A percentile compares a stretch with the other conserved stretches of the same genome.
phyloP scores from a whole-genome alignment of 345 rosid species.

The Jatropha curcas region DNA sequence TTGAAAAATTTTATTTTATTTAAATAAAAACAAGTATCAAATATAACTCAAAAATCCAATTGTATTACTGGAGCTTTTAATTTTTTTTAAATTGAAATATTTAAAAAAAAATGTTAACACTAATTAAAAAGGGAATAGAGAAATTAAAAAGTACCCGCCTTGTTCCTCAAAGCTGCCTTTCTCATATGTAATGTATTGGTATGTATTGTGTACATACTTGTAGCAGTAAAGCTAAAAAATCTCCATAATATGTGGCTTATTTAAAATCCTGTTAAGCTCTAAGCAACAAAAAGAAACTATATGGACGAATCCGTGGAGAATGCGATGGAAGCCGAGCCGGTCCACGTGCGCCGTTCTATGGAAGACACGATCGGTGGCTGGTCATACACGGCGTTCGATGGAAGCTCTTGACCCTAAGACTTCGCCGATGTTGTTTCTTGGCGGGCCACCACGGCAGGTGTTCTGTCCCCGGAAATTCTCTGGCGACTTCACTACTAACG shows the following conservation, averaged over 20 bases:
- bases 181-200: not conserved
- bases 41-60: too few species aligned
- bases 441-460: constrained; percentile 84
- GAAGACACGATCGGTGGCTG: constrained; percentile 22
- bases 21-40: too few species aligned
- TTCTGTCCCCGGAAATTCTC: constrained; percentile 62
- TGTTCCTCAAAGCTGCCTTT: too few species aligned
- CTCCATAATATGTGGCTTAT: too few species aligned
- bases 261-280: not conserved
- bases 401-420: constrained; percentile 48
- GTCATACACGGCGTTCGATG: constrained; percentile 27
- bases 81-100: too few species aligned
- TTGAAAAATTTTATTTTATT: too few species aligned
- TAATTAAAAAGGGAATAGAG: too few species aligned
- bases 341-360: constrained; percentile 51
- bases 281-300: not conserved
- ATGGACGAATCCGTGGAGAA: constrained; percentile 93
- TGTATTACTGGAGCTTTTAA: too few species aligned
- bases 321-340: constrained; percentile 57
- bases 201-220: not conserved
- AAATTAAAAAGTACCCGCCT: too few species aligned
- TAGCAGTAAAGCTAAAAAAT: too few species aligned
- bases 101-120: too few species aligned
- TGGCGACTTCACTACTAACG: constrained; percentile 49
- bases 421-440: constrained; percentile 89